Evolutionary conservation across 116 monocot genomes (phyloP), one percentile per base, ranked within the genome.

Genomic region (Thalassia testudinum): DNA sequence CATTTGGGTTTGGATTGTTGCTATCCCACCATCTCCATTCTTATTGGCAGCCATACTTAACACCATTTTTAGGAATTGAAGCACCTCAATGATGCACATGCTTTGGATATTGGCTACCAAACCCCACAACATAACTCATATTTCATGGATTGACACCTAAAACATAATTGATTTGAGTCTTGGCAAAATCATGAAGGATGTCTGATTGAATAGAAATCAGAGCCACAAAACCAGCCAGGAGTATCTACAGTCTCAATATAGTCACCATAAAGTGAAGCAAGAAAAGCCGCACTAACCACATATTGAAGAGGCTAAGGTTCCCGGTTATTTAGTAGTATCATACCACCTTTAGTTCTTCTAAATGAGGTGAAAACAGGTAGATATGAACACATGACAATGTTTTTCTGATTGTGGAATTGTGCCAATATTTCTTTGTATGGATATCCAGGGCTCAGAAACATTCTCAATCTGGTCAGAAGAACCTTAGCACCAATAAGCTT

Each of bases 401-500:
- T 63, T 27, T 64, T 75, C 54, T 75, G 75, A 58, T 69, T 75
- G 56, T 75, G 69, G 24, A 51, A 75, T 24, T 69, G 49, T 19
- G 49, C 56, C 60, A 75, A 26, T 7, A 75, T 75, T 50, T 75
- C 75, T 51, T 75, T 69, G 18, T 75, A n/a, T n/a, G n/a, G n/a
- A n/a, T n/a, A n/a, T n/a, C n/a, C n/a, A n/a, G n/a, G n/a, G n/a
- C n/a, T n/a, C n/a, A n/a, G n/a, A n/a, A 75, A 75, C 30, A 75
- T 21, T 56, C 75, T 69, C 51, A 75, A 27, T 47, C 75, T 75
- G 65, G 60, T 69, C 26, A 75, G 65, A 50, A 75, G 69, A 69
- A 75, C 69, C 75, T 75, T 5, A 34, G 85, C 85, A 21, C 90
- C 85, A 7, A 78, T 62, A 21, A 91, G 90, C 62, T 91, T 91